Percentiles rank a stretch among this genome's conserved stretches.
Evolutionary conservation across 169 alveolate genomes (phyloP).

Genomic region (Plasmodium malariae): DNA sequence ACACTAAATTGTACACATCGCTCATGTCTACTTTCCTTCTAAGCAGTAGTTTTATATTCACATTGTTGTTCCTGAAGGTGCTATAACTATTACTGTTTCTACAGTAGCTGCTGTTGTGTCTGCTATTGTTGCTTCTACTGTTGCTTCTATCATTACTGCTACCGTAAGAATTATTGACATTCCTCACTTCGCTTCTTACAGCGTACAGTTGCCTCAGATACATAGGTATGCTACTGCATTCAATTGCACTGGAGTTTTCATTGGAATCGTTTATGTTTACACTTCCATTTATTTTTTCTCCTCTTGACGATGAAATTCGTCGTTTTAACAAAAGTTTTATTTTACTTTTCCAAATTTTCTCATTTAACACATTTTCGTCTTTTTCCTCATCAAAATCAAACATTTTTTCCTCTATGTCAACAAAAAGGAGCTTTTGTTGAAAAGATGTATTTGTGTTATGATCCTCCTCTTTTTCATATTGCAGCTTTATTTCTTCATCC

Average conservation of each 20-base stretch:
- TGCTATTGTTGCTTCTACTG: neutral
- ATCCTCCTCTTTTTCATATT: constrained; percentile 2
- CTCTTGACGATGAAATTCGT: neutral
- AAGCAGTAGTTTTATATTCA: constrained; percentile 26
- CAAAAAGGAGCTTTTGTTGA: constrained; percentile 23
- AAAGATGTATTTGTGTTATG: neutral
- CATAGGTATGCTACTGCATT: constrained; percentile 21
- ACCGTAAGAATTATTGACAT: no score
- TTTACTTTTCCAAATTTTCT: constrained; percentile 50
- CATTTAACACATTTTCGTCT: constrained; percentile 37
- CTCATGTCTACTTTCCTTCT: constrained; percentile 34
- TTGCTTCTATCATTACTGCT: no score
- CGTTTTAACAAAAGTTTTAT: constrained; percentile 48
- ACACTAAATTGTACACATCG: constrained; percentile 21
- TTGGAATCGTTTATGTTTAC: neutral
- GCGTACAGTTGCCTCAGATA: constrained; percentile 29
- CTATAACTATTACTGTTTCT: no score
- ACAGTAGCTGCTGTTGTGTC: neutral
- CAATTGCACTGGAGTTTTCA: neutral
- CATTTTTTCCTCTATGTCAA: constrained; percentile 11
- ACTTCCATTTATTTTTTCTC: neutral
- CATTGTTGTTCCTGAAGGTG: neutral
- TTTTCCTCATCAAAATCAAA: constrained; percentile 33
- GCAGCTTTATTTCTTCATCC: neutral
- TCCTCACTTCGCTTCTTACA: neutral